Percentiles rank a stretch among this genome's conserved stretches.
Conservation (phyloP, 306 rosid genomes). For the Begonia masoniana region DNA sequence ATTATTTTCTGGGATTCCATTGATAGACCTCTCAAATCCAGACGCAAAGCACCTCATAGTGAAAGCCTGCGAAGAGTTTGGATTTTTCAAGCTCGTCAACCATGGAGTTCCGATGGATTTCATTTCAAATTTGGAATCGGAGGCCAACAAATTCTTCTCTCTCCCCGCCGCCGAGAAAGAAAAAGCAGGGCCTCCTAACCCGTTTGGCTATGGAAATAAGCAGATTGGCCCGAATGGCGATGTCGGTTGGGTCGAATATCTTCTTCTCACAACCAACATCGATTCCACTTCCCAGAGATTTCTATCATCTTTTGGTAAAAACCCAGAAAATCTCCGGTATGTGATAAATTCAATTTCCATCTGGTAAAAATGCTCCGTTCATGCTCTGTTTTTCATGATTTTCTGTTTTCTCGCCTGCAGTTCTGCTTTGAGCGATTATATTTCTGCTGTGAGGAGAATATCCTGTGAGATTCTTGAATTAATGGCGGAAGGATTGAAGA, state of each 20-base stretch:
- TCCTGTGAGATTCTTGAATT: slow-evolving; percentile 68
- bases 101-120: slow-evolving; percentile 86
- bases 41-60: slow-evolving; percentile 60
- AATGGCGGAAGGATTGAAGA: slow-evolving; percentile 86
- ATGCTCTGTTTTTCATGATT: not conserved
- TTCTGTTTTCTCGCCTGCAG: slow-evolving; percentile 17
- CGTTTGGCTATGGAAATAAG: slow-evolving; percentile 77
- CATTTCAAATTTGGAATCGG: slow-evolving; percentile 52
- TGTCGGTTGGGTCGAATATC: slow-evolving; percentile 92
- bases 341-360: not conserved
- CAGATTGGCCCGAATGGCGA: slow-evolving; percentile 61
- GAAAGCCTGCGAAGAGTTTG: slow-evolving; percentile 79
- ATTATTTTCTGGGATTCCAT: slow-evolving; percentile 42
- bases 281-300: slow-evolving; percentile 26
- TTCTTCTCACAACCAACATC: slow-evolving; percentile 44
- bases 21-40: slow-evolving; percentile 72
- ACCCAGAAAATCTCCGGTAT: slow-evolving; percentile 55
- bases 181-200: slow-evolving; percentile 54
- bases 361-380: not conserved
- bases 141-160: slow-evolving; percentile 70
- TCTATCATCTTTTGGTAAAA: slow-evolving; percentile 18
- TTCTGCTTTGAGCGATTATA: slow-evolving; percentile 42
- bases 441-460: slow-evolving; percentile 52
- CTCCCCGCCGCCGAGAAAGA: slow-evolving; percentile 53
- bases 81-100: slow-evolving; percentile 79